Conservation (phyloP, 2,329 filamentous ascomycete species). For the Pleurostoma richardsiae region DNA sequence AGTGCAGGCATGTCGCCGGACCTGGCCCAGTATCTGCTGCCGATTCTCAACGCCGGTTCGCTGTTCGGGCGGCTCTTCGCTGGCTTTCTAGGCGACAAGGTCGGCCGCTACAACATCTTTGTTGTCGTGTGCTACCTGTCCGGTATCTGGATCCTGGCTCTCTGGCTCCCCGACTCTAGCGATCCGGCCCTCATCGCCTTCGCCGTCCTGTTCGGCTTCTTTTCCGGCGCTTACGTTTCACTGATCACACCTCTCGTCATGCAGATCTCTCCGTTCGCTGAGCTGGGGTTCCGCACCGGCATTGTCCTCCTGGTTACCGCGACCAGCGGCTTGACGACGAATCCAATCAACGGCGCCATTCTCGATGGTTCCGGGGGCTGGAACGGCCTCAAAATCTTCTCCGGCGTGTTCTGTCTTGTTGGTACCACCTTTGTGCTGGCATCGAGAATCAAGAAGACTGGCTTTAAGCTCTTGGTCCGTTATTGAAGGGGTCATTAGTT, state of each 20-base stretch:
- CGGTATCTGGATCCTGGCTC: constrained; percentile 33
- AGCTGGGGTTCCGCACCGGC: constrained; percentile 66
- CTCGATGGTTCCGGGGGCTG: constrained; percentile 22
- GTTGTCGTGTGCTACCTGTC: constrained; percentile 48
- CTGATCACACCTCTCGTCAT: constrained; percentile 60
- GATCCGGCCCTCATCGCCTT: constrained; percentile 60
- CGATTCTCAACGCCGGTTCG: constrained; percentile 32
- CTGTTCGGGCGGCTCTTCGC: constrained; percentile 26
- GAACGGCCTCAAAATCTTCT: constrained; percentile 7
- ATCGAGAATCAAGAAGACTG: no score
- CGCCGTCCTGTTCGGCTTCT: constrained; percentile 64
- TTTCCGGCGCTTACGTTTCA: constrained; percentile 60
- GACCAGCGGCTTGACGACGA: constrained; percentile 61
- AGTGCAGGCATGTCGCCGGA: constrained; percentile 17
- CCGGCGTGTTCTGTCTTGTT: constrained; percentile 1
- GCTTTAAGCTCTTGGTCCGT: no score
- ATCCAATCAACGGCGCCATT: constrained; percentile 62
- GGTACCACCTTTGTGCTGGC: not conserved
- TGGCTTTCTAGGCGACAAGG: constrained; percentile 22
- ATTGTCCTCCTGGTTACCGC: constrained; percentile 56
- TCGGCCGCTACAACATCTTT: constrained; percentile 41
- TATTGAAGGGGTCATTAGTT: no score
- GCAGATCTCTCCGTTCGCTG: constrained; percentile 64
- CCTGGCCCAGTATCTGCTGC: constrained; percentile 26
- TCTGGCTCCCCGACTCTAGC: constrained; percentile 44